Evolutionary conservation across 768 basidiomycete genomes (phyloP), one percentile per base, ranked within the genome.

Genomic region (Lactifluus pinguis): DNA sequence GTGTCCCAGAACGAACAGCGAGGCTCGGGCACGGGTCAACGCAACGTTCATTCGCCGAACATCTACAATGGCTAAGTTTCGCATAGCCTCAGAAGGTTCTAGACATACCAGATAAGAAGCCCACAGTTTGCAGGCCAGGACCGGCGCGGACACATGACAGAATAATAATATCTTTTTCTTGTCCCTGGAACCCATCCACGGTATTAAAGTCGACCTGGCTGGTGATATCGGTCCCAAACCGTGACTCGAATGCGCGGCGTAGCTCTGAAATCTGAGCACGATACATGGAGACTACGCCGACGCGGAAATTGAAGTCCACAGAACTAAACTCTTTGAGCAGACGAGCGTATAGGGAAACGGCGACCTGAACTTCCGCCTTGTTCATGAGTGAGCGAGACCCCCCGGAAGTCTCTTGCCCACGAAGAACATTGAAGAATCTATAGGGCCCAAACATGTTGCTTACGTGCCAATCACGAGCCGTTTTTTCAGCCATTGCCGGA

Each of bases 91-190:
- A 38, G 45, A 48, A 49, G 3, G 32, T 36, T 49, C 50, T 55
- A 61, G 14, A 56, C 63, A 67, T 65, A 86, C 90, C 93, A 65
- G 84, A 80, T 67, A 98, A 80, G 77, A 98, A 98, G 60, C 97
- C 97, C 57, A 98, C 83, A 0, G 77, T 82, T 59, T 81, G 79
- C 19, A 92, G 72, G n/a, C 88, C 86, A 17, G 90, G 85, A 6
- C 97, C 94, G 10, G 93, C 89, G 64, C 97, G 84, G 19, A 98
- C 97, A 70, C 94, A 97, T 3, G 97, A 98, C 19, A 99, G 79
- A 65, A 99, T 98, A 73, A 99, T 95, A 55, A 99, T 83, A 67
- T 95, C 92, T 71, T 99, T 99, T 72, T 99, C 97, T 75, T 99
- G 97, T 51, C 97, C 97, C 72, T 99, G 97, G 69, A 98, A 98